Base-by-base conservation (phyloP, 2,329 filamentous ascomycete genomes). In the Neurospora sp. region DNA sequence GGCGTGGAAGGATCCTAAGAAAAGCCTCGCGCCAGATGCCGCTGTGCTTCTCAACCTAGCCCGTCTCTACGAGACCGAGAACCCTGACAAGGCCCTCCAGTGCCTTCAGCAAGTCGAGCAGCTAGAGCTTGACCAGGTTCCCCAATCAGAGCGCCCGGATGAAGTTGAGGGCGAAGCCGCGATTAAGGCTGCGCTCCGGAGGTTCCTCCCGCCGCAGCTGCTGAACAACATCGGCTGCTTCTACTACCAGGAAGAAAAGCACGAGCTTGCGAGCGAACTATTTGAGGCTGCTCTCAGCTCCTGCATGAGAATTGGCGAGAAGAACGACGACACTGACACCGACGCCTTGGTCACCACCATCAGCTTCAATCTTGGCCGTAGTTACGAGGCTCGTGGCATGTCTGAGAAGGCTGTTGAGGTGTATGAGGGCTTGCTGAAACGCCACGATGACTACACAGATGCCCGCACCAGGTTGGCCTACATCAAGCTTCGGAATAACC, bases 211-310 rank as follows among this genome's bases (percentile, higher is more conserved):
- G 1, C 96, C 96, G 4, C 93, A 97, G 77, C 85, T 98, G 2
- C 86, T 99, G 62, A 99, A 98, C 84, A 99, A 99, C 78, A 97
- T 98, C 78, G 96, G 93, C 5, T 97, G 94, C 80, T 98, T 98
- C 81, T 89, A 97, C 75, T 97, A 93, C 74, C 93, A 97, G 78
- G 86, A 89, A 2, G 93, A 97, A 76, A 93, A 93, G 77, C 90
- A 91, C 73, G 88, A 91, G 23, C 84, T 89, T 72, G 94, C 96
- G 28, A 90, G 92, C 74, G 90, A 95, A 68, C 87, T 96, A 81
- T 99, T 98, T 78, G 93, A 99, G 79, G 90, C 92, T n/a, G 96
- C 94, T 0, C 82, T 99, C 69, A 91, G 91, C 73, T 93, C 95
- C 17, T 97, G 94, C 77, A 89, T 96, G 75, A 91, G 91, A 75